Evolutionary conservation across 805 yeast genomes (phyloP).

Genomic region (Wickerhamomyces sydowiorum): DNA sequence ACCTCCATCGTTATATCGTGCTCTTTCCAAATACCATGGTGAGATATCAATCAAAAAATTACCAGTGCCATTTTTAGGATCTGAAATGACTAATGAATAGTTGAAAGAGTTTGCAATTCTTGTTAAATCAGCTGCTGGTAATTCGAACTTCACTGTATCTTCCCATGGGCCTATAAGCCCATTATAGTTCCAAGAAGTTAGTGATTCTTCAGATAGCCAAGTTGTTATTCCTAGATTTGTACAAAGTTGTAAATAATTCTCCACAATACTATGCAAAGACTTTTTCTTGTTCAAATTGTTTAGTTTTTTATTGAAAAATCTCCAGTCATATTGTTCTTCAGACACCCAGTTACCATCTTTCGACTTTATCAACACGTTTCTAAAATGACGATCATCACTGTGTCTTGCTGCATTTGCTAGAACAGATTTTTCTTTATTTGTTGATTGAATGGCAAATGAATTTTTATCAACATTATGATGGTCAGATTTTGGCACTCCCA

Average conservation of each 20-base stretch:
- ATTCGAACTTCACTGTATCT: slow-evolving; percentile 41
- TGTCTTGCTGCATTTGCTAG: slow-evolving; percentile 27
- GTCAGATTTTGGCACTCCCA: slow-evolving; percentile 14
- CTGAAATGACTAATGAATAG: slow-evolving; percentile 37
- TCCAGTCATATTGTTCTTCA: slow-evolving; percentile 54
- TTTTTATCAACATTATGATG: slow-evolving; percentile 15
- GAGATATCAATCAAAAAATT: slow-evolving; percentile 40
- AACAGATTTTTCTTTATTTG: slow-evolving; percentile 22
- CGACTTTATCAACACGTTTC: slow-evolving; percentile 26
- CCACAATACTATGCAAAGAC: slow-evolving; percentile 39
- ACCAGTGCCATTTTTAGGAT: slow-evolving; percentile 40
- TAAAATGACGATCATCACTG: slow-evolving; percentile 26
- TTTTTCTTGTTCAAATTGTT: slow-evolving; percentile 32
- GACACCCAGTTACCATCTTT: slow-evolving; percentile 27
- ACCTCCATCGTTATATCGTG: slow-evolving; percentile 39
- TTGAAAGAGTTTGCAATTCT: slow-evolving; percentile 42
- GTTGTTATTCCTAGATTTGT: slow-evolving; percentile 35
- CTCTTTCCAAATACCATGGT: slow-evolving; percentile 45
- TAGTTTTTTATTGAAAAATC: slow-evolving; percentile 49
- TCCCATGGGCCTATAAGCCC: slow-evolving; percentile 52
- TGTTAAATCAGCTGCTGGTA: slow-evolving; percentile 42
- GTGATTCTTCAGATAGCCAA: slow-evolving; percentile 45
- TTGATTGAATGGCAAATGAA: slow-evolving; percentile 22
- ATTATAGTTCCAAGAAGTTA: slow-evolving; percentile 45
- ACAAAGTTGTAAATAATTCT: slow-evolving; percentile 40